phyloP scores from a whole-genome alignment of 208 protist species.

The Trichomonas gallinae region DNA sequence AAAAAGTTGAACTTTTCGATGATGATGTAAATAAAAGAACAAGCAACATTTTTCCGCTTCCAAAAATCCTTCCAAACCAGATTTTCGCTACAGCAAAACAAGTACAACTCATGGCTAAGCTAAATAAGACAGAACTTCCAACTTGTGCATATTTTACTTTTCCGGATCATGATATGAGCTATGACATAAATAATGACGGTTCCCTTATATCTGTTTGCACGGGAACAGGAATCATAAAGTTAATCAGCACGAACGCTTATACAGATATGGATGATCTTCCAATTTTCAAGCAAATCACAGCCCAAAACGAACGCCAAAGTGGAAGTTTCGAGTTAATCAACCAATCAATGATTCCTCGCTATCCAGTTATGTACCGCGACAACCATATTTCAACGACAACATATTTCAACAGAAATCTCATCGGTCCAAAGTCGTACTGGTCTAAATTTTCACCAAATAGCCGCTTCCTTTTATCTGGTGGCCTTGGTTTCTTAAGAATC shows the following conservation, averaged over 20 bases:
- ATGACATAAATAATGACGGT: neutral
- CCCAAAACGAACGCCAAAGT: neutral
- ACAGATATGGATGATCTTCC: neutral
- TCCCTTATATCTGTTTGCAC: neutral
- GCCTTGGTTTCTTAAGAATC: neutral
- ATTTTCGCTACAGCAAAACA: neutral
- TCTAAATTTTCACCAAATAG: neutral
- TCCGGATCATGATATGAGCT: neutral
- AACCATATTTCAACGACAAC: neutral
- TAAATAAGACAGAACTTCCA: neutral
- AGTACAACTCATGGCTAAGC: neutral
- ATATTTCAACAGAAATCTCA: neutral
- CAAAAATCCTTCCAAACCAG: neutral
- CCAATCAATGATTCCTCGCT: neutral
- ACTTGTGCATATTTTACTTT: conserved; percentile 2
- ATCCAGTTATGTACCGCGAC: neutral
- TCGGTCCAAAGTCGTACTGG: neutral
- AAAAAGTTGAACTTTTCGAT: neutral
- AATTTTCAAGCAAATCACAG: neutral
- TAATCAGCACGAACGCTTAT: neutral
- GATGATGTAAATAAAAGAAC: neutral
- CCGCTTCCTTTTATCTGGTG: neutral
- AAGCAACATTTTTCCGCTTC: neutral
- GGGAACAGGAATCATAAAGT: neutral
- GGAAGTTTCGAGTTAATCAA: neutral